A percentile compares a stretch with the other conserved stretches of the same genome.
These are phyloP conservation scores for Mycosphaerella arachidis DNA, from an alignment of 2,329 filamentous ascomycete genomes.

Conservation along the genomic window DNA sequence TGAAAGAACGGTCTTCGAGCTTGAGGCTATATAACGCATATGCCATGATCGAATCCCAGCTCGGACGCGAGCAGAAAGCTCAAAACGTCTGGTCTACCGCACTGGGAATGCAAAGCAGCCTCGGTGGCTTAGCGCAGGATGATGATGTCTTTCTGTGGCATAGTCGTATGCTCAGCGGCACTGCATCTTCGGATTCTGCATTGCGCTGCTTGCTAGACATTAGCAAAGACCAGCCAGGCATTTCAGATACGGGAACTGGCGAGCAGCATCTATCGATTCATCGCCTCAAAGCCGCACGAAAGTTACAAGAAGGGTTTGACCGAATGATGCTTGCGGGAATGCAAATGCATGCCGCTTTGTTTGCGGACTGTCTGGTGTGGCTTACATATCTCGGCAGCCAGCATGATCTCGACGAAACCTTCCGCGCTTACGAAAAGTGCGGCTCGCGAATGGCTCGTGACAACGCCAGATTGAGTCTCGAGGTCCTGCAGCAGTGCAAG, in stretches of 20 bases:
- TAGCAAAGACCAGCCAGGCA: conserved; percentile 6
- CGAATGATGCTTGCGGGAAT: conserved; percentile 52
- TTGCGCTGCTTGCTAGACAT: conserved; percentile 34
- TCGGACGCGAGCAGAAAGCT: conserved; percentile 55
- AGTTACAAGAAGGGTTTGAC: conserved; percentile 53
- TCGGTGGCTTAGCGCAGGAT: conserved; percentile 33
- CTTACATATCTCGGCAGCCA: conserved; percentile 59
- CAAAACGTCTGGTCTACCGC: conserved; percentile 64
- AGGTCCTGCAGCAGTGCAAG: conserved; percentile 65
- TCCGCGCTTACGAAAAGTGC: conserved; percentile 39
- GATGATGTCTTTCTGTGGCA: conserved; percentile 51
- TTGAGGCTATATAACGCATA: conserved; percentile 73
- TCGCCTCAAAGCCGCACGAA: conserved; percentile 52
- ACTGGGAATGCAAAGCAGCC: conserved; percentile 52
- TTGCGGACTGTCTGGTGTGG: conserved; percentile 60
- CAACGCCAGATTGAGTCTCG: conserved; percentile 30
- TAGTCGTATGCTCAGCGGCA: conserved; percentile 61
- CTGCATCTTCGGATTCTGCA: conserved; percentile 43
- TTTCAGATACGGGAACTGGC: neutral
- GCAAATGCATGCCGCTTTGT: conserved; percentile 47
- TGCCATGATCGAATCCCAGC: conserved; percentile 63
- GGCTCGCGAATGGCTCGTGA: conserved; percentile 43
- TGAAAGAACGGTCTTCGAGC: conserved; percentile 64
- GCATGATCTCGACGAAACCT: conserved; percentile 32
- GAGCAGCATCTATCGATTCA: neutral